Conservation (phyloP, 345 rosid species). For the Gossypioides kirkii region DNA sequence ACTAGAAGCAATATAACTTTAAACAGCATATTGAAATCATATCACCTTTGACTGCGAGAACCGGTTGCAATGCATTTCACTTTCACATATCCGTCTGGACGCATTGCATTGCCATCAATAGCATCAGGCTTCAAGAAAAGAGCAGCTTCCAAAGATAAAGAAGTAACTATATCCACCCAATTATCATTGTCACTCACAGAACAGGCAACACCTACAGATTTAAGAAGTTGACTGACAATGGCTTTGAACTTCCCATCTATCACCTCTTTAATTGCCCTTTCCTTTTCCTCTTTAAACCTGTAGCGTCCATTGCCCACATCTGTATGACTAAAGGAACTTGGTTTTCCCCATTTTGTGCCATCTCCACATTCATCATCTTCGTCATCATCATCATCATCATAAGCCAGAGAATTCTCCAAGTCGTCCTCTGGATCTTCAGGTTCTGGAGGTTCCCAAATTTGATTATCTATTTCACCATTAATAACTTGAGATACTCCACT, state of each 20-base stretch:
- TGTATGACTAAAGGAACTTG: constrained; percentile 47
- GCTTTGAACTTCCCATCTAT: constrained; percentile 66
- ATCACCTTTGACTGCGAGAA: constrained; percentile 60
- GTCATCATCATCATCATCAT: constrained; percentile 62
- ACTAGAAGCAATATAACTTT: not conserved
- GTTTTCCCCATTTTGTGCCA: constrained; percentile 56
- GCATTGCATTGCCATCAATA: constrained; percentile 50
- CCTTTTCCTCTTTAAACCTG: constrained; percentile 51
- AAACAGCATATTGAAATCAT: not conserved
- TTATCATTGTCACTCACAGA: constrained; percentile 35
- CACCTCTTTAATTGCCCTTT: constrained; percentile 54
- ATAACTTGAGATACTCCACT: constrained; percentile 25
- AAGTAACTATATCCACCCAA: constrained; percentile 73
- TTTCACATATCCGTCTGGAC: constrained; percentile 61
- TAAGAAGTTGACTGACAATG: constrained; percentile 55
- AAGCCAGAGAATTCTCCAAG: constrained; percentile 44
- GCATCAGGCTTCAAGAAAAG: constrained; percentile 62
- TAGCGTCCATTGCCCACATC: constrained; percentile 39
- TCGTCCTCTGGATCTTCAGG: constrained; percentile 63
- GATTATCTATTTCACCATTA: constrained; percentile 29
- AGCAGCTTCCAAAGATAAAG: constrained; percentile 90
- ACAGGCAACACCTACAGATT: constrained; percentile 43
- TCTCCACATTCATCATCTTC: constrained; percentile 67
- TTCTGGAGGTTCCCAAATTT: constrained; percentile 86
- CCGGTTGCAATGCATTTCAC: constrained; percentile 95